A percentile compares a stretch with the other conserved stretches of the same genome.
phyloP scores from a whole-genome alignment of 768 basidiomycete species.

The Mrakia gelida region DNA sequence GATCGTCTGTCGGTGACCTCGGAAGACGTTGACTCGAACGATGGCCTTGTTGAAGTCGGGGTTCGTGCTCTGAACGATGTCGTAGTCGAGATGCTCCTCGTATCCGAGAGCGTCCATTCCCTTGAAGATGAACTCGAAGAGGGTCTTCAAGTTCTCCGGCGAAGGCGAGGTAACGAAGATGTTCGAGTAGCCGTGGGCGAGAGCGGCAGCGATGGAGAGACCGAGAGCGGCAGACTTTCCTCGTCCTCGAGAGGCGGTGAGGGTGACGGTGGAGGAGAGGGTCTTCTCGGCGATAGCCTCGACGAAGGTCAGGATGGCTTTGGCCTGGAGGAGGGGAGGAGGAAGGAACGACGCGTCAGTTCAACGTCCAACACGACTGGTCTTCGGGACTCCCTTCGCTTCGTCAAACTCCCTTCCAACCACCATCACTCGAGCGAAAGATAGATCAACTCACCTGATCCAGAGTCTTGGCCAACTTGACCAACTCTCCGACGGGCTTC shows the following conservation, averaged over 20 bases:
- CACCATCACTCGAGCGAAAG: not conserved
- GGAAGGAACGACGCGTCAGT: not conserved
- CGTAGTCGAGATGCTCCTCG: slow-evolving; percentile 96
- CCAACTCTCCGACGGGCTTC: slow-evolving; percentile 80
- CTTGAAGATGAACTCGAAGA: slow-evolving; percentile 98
- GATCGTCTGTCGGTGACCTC: slow-evolving; percentile 89
- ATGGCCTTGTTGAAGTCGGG: slow-evolving; percentile 92
- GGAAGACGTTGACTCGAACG: slow-evolving; percentile 90
- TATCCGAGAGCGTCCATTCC: slow-evolving; percentile 91
- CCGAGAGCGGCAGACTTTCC: slow-evolving; percentile 98
- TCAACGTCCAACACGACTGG: not conserved
- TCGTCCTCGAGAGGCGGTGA: slow-evolving; percentile 90
- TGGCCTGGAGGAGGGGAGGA: slow-evolving; percentile 48
- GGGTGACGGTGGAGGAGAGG: slow-evolving; percentile 84
- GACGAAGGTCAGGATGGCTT: slow-evolving; percentile 88
- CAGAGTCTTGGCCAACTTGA: slow-evolving; percentile 82
- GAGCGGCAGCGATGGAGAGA: slow-evolving; percentile 83
- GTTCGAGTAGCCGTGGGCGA: slow-evolving; percentile 91
- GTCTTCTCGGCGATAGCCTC: slow-evolving; percentile 92
- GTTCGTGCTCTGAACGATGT: slow-evolving; percentile 93
- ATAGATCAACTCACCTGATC: slow-evolving; percentile 60
- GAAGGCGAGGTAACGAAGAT: slow-evolving; percentile 97
- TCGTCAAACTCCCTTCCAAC: not conserved
- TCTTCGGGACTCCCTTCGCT: no score
- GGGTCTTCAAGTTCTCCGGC: slow-evolving; percentile 92